Evolutionary conservation across 306 rosid genomes (phyloP).

Genomic region (Prunus fruticosa): DNA sequence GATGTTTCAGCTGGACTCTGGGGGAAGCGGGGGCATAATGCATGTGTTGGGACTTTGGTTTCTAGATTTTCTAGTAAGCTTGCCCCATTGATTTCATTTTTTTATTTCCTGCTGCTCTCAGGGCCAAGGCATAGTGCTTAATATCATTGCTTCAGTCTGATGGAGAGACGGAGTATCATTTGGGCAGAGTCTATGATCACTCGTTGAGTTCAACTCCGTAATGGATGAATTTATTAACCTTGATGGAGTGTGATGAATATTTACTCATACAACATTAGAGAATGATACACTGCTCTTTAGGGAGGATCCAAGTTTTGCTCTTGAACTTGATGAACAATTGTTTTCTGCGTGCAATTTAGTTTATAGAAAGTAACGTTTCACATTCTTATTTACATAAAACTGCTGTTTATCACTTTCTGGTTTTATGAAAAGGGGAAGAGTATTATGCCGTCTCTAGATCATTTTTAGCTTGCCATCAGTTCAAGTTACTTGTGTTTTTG

Average conservation of each 20-base stretch:
- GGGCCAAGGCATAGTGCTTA: slow-evolving; percentile 49
- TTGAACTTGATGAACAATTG: neutral
- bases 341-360: neutral
- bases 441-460: neutral
- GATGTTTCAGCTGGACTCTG: neutral
- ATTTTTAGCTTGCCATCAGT: no score
- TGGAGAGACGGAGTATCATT: slow-evolving; percentile 5
- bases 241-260: no score
- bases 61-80: slow-evolving; percentile 3
- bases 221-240: neutral
- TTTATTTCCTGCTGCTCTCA: neutral
- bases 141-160: slow-evolving; percentile 9
- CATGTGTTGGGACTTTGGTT: neutral
- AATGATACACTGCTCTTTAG: neutral
- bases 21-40: neutral
- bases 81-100: slow-evolving; percentile 20
- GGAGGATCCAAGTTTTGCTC: neutral
- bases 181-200: neutral
- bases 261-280: neutral
- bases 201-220: neutral
- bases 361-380: neutral
- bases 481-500: no score
- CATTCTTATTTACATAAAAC: neutral
- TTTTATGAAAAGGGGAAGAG: neutral
- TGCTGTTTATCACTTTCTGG: neutral